Conservation (phyloP, 2,329 filamentous ascomycete genomes). For the Dactylellina leptospora region DNA sequence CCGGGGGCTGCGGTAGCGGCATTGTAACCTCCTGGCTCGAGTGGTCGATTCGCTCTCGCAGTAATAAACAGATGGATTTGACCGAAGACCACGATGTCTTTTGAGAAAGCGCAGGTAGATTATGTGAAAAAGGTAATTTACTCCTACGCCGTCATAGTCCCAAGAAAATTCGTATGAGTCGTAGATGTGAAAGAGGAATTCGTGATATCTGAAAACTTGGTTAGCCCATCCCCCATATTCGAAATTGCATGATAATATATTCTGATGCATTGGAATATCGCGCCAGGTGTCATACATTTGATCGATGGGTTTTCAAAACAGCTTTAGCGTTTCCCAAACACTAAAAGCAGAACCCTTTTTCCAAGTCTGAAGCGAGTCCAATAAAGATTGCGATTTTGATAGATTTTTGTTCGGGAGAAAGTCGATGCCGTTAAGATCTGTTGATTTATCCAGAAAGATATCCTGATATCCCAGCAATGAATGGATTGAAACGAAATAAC, state of each 20-base stretch:
- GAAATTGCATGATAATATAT: not conserved
- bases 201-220: slow-evolving; percentile 34
- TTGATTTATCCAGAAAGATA: slow-evolving; percentile 38
- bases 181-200: slow-evolving; percentile 25
- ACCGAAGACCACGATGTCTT: not conserved
- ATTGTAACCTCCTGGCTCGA: slow-evolving; percentile 28
- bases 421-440: slow-evolving; percentile 8
- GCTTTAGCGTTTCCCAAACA: slow-evolving; percentile 22
- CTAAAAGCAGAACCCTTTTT: slow-evolving; percentile 36
- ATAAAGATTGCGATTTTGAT: not conserved
- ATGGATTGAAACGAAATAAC: slow-evolving; percentile 35
- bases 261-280: not conserved
- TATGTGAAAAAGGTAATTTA: slow-evolving; percentile 13
- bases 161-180: slow-evolving; percentile 42
- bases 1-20: slow-evolving; percentile 55
- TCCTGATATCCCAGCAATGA: slow-evolving; percentile 50
- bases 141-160: slow-evolving; percentile 49
- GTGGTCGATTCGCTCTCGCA: slow-evolving; percentile 7
- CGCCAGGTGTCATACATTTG: slow-evolving; percentile 17
- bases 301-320: slow-evolving; percentile 24
- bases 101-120: slow-evolving; percentile 21
- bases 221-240: slow-evolving; percentile 8
- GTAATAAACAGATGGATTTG: slow-evolving; percentile 4
- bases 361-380: slow-evolving; percentile 14
- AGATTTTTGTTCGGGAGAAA: not conserved